phyloP scores from a whole-genome alignment of 2,329 filamentous ascomycete genomes.

The Davidsoniella virescens region DNA sequence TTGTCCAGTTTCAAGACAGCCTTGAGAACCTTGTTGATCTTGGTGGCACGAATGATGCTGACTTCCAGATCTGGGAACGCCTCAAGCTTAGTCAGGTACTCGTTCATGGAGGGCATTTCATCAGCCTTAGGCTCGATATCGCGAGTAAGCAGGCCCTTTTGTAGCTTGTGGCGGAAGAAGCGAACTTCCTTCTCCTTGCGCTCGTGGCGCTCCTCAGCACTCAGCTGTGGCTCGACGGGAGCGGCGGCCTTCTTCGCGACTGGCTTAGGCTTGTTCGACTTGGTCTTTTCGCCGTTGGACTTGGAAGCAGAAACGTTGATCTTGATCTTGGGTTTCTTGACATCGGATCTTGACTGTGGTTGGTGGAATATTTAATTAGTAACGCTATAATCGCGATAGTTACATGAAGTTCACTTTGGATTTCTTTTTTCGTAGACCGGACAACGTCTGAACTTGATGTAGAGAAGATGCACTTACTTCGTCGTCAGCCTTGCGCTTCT shows the following conservation, averaged over 20 bases:
- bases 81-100: constrained; percentile 69
- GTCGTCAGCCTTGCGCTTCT: constrained; percentile 81
- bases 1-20: constrained; percentile 74
- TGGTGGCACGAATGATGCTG: constrained; percentile 74
- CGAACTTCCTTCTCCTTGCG: constrained; percentile 66
- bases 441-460: not conserved
- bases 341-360: constrained; percentile 27
- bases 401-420: not conserved
- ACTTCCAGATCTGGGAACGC: constrained; percentile 65
- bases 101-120: constrained; percentile 64
- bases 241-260: constrained; percentile 37
- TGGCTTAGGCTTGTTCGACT: constrained; percentile 36
- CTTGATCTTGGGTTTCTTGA: constrained; percentile 54
- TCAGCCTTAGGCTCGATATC: constrained; percentile 76
- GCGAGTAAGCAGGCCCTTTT: constrained; percentile 78
- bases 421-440: not conserved
- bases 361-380: not conserved
- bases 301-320: constrained; percentile 47
- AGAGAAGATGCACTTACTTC: constrained; percentile 31
- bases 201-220: constrained; percentile 37
- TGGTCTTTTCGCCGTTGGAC: constrained; percentile 27
- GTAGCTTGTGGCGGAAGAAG: constrained; percentile 84
- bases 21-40: constrained; percentile 98
- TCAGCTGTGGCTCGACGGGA: constrained; percentile 40
- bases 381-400: not conserved